Base-by-base conservation (phyloP, 306 rosid genomes). In the Castanea crenata region DNA sequence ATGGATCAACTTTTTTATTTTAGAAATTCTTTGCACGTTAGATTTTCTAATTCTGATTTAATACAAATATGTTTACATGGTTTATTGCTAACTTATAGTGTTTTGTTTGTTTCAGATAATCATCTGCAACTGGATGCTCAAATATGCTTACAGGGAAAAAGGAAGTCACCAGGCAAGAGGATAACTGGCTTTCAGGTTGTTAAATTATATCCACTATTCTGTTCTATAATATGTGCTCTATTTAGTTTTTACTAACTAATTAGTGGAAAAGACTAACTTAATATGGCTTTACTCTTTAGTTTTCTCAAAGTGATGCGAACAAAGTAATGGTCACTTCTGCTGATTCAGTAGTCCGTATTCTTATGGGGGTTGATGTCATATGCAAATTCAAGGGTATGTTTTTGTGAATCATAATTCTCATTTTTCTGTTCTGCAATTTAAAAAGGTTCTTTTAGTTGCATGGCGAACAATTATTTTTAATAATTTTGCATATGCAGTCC, bases 181-280 rank as follows among this genome's bases (percentile, higher is more conserved):
- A 90, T 91, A 75, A 90, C 97, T 38, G 90, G 94, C 76, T 86
- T 91, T 84, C 88, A 91, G 93, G 97, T 91, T 31, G 79, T 83
- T 86, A 68, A 71, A 71, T 73, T 68, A 38, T 75, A 62, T 70
- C 55, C n/a, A 21, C 56, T 35, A 32, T 75, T 74, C 57, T 85
- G 65, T 69, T 73, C 57, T 46, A 68, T 46, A 72, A 21, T 69
- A 76, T 11, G 71, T 78, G 74, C 54, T 35, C 19, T 23, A 31
- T 69, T 64, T 69, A 75, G 35, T 74, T 35, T 23, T 15, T 56
- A 10, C 54, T 41, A 41, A 8, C 46, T 55, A 29, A 55, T 57
- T 29, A 69, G 55, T 61, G 31, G 44, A 34, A 59, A 75, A 55
- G 74, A 71, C 76, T 74, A 83, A 81, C 59, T 46, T 71, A 73